Conservation (phyloP, 177 flowering plant species). For the Telopea speciosissima region DNA sequence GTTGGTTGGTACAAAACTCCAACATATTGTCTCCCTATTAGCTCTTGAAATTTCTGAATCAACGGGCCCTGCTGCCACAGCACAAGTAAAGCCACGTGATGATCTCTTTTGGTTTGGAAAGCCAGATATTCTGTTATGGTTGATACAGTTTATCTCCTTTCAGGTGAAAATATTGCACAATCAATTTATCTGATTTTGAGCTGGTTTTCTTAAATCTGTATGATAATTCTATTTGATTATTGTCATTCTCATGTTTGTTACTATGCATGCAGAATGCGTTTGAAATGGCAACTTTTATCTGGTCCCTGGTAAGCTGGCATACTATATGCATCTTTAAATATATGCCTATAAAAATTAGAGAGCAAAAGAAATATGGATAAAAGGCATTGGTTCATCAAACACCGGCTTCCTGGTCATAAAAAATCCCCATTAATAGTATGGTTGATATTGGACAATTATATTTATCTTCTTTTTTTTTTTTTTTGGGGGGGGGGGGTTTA, state of each 20-base stretch:
- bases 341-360: too few relatives aligned
- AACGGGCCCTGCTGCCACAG: conserved; percentile 38
- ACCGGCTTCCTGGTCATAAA: too few relatives aligned
- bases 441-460: not conserved
- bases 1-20: conserved; percentile 94
- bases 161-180: conserved; percentile 44
- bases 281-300: conserved; percentile 93
- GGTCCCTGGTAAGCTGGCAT: conserved; percentile 71
- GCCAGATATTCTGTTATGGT: conserved; percentile 63
- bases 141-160: conserved; percentile 91
- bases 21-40: conserved; percentile 82
- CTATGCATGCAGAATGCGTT: conserved; percentile 83
- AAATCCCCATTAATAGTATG: not conserved
- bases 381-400: not conserved
- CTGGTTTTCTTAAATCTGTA: not conserved
- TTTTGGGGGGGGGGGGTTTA: too few relatives aligned
- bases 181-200: not conserved
- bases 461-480: too few relatives aligned
- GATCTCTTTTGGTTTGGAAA: conserved; percentile 90
- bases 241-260: conserved; percentile 1
- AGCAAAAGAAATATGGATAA: not conserved
- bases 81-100: conserved; percentile 89
- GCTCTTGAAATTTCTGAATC: conserved; percentile 80
- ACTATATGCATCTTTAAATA: not conserved
- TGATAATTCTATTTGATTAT: not conserved